Evolutionary conservation across 768 basidiomycete genomes (phyloP), one percentile per base, ranked within the genome.

Genomic region (Pluteus cervinus): DNA sequence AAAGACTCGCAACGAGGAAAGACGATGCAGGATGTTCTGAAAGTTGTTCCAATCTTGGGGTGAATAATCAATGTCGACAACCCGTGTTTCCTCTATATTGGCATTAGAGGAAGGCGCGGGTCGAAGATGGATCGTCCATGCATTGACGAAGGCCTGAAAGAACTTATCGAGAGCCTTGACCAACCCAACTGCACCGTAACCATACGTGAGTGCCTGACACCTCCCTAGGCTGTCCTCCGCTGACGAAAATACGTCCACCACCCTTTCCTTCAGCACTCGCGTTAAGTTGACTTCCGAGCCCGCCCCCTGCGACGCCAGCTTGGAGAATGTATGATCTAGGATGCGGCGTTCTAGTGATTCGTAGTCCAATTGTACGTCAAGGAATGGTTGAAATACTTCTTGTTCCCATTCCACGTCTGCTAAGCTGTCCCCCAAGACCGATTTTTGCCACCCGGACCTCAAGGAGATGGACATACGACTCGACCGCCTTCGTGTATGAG

Each of bases 331-430:
- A 32, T 76, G 69, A 18, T 79, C 73, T 38, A 98, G 62, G 35
- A 78, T 70, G 5, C 79, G 74, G 24, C 73, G 69, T 58, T 99
- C 96, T 23, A 96, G 66, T 1, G 69, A 62, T 0, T 76, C 75
- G 57, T 97, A 97, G 39, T 93, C 85, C 12, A 77, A 67, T 49
- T 98, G 94, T 44, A 84, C 83, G 49, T 93, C 87, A 17, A 94
- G 70, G 64, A 97, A 98, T 2, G 94, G 90, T 54, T 93, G 91
- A 55, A 92, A 96, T 11, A 99, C 65, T 35, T 85, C 81, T 39
- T 81, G 82, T 51, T 97, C 91, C 96, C 96, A 98, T 41, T 82
- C 80, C 47, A 74, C 55, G 9, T 49, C 34, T 29, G 38, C 43
- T 10, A 50, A 43, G 23, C 43, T 28, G 10, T 47, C 45, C 29